Conservation (phyloP, 1,284 basidiomycete species). For the Leucoagaricus sp. region DNA sequence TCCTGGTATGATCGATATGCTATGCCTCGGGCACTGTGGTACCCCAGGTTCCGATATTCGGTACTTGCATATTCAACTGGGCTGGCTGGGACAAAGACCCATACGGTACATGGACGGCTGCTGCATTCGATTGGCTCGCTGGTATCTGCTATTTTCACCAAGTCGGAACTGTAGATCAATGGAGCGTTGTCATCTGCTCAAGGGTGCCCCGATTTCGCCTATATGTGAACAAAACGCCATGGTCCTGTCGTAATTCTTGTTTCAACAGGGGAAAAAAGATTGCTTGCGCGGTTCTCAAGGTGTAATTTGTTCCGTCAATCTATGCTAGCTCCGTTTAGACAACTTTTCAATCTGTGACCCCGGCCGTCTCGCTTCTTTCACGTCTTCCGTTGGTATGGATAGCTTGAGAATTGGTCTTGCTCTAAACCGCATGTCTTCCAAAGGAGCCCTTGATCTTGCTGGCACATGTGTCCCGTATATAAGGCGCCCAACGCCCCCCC, state of each 20-base stretch:
- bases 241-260: background rate
- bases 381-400: background rate
- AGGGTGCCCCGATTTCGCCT: too few species aligned
- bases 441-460: background rate
- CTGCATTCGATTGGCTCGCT: too few species aligned
- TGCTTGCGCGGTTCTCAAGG: background rate
- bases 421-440: conserved; percentile 5
- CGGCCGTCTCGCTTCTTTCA: background rate
- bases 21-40: too few species aligned
- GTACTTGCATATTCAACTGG: too few species aligned
- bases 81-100: too few species aligned
- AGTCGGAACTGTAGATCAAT: too few species aligned
- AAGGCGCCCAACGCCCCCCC: background rate
- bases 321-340: background rate
- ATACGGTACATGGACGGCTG: too few species aligned
- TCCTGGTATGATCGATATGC: background rate
- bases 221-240: background rate
- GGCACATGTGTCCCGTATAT: background rate
- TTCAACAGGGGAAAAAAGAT: background rate
- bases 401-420: background rate
- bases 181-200: too few species aligned
- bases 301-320: background rate
- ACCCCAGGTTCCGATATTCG: too few species aligned
- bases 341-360: background rate
- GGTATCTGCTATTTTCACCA: too few species aligned